Base-by-base conservation (phyloP, 495 filamentous ascomycete species). In the Penicillium canariense region DNA sequence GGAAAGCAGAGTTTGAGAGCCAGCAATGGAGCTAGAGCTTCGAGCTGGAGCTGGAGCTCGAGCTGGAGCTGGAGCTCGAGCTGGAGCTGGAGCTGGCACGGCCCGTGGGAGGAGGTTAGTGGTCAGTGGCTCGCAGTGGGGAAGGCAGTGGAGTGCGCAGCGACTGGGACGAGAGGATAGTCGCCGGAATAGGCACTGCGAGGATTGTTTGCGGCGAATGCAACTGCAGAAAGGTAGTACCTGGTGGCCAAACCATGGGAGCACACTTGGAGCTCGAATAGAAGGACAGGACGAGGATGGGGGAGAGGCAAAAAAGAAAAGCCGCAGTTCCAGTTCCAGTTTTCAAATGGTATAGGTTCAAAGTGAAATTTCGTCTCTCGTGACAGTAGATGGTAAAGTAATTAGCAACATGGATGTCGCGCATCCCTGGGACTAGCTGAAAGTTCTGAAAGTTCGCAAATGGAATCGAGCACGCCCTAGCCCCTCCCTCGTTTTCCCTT, bases 81-180 rank as follows among this genome's bases (percentile, higher is more conserved):
- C 39, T 42, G 40, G 39, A 47, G 51, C 42, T 36, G 27, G 38
- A 59, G 56, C 52, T 51, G 57, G 57, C 48, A 47, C 52, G 52
- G 57, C 52, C 52, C 52, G 57, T 55, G 23, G 43, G 44, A 46
- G 34, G 44, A 32, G 43, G 31, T n/a, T 31, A 20, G 28, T 26
- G 40, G 45, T 39, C 27, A 32, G 18, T 48, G 45, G 52, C 23
- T 46, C 34, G 28, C 12, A 31, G 51, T 47, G 40, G 42, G 31
- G 43, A 27, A 22, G 10, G 17, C 20, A n/a, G 0, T 2, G 10
- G 27, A 17, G 8, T 9, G 43, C 11, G 25, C 30, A 12, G 12
- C 4, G 5, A 11, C 1, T 35, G n/a, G 30, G 8, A 25, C 32
- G 46, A 35, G 32, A 26, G 18, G 12, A 12, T 4, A 32, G 11